Percentiles rank a stretch among this genome's conserved stretches.
Conservation (phyloP, 208 protist genomes). For the Acanthamoeba culbertsoni region DNA sequence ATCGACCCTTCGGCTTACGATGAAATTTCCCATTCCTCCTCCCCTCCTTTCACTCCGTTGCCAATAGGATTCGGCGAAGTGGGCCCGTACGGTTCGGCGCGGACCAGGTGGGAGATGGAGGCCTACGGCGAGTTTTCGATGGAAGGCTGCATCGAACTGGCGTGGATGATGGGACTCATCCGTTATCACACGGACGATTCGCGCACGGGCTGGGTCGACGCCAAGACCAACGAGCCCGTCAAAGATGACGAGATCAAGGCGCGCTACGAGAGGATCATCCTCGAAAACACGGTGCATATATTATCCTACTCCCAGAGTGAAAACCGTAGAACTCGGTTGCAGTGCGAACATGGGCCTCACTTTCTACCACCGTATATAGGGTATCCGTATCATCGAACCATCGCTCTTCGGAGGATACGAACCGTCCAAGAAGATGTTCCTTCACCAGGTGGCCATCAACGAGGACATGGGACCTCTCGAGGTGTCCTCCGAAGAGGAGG, state of each 20-base stretch:
- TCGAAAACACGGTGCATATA: conserved; percentile 33
- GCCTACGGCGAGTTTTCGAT: conserved; percentile 82
- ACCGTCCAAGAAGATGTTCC: conserved; percentile 80
- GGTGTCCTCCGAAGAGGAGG: conserved; percentile 79
- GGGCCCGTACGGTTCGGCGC: conserved; percentile 81
- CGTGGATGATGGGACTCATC: conserved; percentile 86
- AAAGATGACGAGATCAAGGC: conserved; percentile 71
- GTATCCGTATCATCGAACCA: conserved; percentile 84
- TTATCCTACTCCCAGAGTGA: background rate
- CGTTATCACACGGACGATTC: conserved; percentile 69
- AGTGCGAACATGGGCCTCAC: too few species aligned
- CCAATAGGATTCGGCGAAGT: conserved; percentile 86
- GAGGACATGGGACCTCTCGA: conserved; percentile 80
- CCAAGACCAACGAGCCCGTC: conserved; percentile 73
- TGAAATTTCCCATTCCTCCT: too few species aligned
- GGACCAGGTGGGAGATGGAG: conserved; percentile 86
- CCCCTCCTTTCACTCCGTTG: too few species aligned
- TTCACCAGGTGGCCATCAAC: conserved; percentile 83
- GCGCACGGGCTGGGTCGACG: conserved; percentile 81
- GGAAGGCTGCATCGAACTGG: conserved; percentile 85
- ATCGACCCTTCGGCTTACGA: too few species aligned
- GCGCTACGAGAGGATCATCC: conserved; percentile 52
- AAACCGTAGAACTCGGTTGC: too few species aligned
- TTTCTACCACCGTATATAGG: too few species aligned
- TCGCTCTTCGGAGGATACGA: conserved; percentile 84